Conservation (phyloP, 495 filamentous ascomycete species). For the Oleoguttula mirabilis region DNA sequence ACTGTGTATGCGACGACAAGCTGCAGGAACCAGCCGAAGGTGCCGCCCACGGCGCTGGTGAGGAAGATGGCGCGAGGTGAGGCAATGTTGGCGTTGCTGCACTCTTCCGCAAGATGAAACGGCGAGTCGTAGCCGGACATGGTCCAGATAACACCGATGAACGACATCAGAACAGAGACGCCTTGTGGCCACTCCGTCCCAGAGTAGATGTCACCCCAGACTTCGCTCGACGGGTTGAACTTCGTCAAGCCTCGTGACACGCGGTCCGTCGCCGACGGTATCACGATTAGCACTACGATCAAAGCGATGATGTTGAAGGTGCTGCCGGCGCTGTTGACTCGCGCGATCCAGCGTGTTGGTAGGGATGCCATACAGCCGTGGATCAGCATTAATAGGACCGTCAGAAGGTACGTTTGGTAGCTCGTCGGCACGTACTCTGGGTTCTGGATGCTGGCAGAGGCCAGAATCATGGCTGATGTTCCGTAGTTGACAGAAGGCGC, state of each 20-base stretch:
- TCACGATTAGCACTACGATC: conserved; percentile 54
- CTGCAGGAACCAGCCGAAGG: conserved; percentile 65
- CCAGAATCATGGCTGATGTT: conserved; percentile 59
- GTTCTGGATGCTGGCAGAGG: conserved; percentile 55
- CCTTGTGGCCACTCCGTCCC: conserved; percentile 61
- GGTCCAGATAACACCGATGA: conserved; percentile 51
- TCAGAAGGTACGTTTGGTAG: conserved; percentile 63
- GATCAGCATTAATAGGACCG: conserved; percentile 55
- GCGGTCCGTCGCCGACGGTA: conserved; percentile 47
- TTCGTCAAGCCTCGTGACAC: conserved; percentile 41
- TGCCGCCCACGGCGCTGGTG: conserved; percentile 53
- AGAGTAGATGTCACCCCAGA: conserved; percentile 61
- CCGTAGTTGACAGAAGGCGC: conserved; percentile 56
- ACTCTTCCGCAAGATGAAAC: conserved; percentile 69
- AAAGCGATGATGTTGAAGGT: conserved; percentile 63
- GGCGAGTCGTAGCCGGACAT: conserved; percentile 60
- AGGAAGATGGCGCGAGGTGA: conserved; percentile 67
- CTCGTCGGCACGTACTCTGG: conserved; percentile 51
- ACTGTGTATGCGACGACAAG: conserved; percentile 74
- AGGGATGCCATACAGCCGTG: conserved; percentile 62
- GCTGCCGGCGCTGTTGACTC: conserved; percentile 64
- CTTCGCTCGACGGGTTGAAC: conserved; percentile 49
- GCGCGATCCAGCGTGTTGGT: conserved; percentile 61
- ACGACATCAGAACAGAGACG: conserved; percentile 63
- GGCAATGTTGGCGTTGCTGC: conserved; percentile 63